A percentile compares a stretch with the other conserved stretches of the same genome.
phyloP scores from a whole-genome alignment of 2,329 filamentous ascomycete species.

The Arachnopeziza araneosa region DNA sequence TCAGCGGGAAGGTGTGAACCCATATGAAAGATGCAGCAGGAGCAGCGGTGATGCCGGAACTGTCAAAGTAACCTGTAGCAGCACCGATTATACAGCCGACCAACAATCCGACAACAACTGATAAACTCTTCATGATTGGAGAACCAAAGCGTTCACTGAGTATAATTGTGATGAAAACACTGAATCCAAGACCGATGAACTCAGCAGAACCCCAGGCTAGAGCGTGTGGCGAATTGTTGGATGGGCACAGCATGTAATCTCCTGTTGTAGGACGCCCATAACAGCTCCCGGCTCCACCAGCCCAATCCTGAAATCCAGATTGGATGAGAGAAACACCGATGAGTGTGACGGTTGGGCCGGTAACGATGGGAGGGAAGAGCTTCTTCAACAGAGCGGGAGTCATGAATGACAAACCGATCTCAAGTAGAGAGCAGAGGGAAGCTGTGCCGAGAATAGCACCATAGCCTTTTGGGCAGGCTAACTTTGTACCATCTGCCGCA shows the following conservation, averaged over 20 bases:
- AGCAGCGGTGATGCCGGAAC: constrained; percentile 61
- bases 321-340: constrained; percentile 71
- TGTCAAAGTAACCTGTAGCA: constrained; percentile 72
- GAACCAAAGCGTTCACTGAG: constrained; percentile 75
- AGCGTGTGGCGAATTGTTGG: constrained; percentile 61
- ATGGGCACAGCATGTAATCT: constrained; percentile 61
- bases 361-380: constrained; percentile 75
- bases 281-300: constrained; percentile 63
- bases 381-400: constrained; percentile 62
- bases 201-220: constrained; percentile 75
- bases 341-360: constrained; percentile 64
- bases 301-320: constrained; percentile 72
- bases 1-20: constrained; percentile 70
- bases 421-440: constrained; percentile 59
- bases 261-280: constrained; percentile 39
- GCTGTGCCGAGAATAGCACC: constrained; percentile 69
- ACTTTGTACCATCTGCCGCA: constrained; percentile 54
- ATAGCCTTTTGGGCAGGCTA: constrained; percentile 73
- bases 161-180: constrained; percentile 74
- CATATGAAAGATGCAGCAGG: constrained; percentile 71
- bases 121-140: constrained; percentile 65
- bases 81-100: constrained; percentile 74
- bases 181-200: constrained; percentile 74
- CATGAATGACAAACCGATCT: constrained; percentile 70
- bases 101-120: constrained; percentile 66